Evolutionary conservation across 371 early-diverging fungal genomes (phyloP).

Genomic region (Mucor lusitanicus): DNA sequence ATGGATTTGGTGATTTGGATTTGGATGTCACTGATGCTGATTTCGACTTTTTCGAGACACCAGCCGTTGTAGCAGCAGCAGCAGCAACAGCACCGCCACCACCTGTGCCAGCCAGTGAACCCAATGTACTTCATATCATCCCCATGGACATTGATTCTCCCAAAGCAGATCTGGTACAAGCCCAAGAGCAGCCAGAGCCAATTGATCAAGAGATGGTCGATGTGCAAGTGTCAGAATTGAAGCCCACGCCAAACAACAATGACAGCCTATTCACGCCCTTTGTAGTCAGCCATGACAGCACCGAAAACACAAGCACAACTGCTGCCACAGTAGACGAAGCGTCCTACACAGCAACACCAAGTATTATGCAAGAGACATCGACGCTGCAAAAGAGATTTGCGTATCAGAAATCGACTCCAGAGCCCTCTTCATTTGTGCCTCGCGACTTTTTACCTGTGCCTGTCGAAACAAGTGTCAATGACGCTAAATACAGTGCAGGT

Average conservation of each 20-base stretch:
- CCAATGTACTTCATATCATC: neutral
- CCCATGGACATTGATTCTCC: neutral
- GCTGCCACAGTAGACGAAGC: neutral
- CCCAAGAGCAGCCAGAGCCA: neutral
- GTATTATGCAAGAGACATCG: neutral
- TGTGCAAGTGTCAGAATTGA: neutral
- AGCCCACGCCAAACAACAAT: neutral
- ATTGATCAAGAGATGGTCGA: neutral
- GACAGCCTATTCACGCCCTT: slow-evolving; percentile 13
- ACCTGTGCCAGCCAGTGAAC: neutral
- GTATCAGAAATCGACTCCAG: neutral
- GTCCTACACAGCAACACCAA: neutral
- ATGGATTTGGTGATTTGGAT: slow-evolving; percentile 32
- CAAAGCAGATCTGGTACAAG: neutral
- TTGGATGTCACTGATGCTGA: slow-evolving; percentile 50
- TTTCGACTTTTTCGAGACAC: slow-evolving; percentile 40
- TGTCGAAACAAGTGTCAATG: slow-evolving; percentile 28
- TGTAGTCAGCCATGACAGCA: neutral
- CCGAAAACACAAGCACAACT: neutral
- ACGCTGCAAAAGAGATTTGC: neutral
- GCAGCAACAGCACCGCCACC: neutral
- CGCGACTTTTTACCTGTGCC: slow-evolving; percentile 38
- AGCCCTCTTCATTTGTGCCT: slow-evolving; percentile 16
- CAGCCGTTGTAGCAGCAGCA: neutral
- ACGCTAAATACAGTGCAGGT: slow-evolving; percentile 42